Evolutionary conservation across 2,329 filamentous ascomycete species (phyloP), one percentile per base, ranked within the genome.

Genomic region (Allantophomopsis lycopodina): DNA sequence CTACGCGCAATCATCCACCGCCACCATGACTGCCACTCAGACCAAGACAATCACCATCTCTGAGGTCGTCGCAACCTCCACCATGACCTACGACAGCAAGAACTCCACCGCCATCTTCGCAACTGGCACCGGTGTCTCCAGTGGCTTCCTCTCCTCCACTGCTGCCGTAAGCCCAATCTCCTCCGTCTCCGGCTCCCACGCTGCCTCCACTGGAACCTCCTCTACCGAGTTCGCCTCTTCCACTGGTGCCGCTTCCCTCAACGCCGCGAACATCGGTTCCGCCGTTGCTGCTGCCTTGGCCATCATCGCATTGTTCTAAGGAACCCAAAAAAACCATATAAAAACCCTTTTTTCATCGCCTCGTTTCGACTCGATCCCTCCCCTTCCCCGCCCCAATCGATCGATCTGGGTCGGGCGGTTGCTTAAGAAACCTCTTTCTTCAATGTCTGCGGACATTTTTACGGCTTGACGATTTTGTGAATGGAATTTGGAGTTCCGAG

Each of bases 11-110:
- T 38, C 37, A 11, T 37, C 44, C n/a, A 48, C 64, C 34, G 62
- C 65, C 14, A 69, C 50, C 36, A 61, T 61, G 18, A 76, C 71
- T 32, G 60, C 61, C 40, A 66, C 64, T 35, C 50, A 67, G 49
- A 71, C 68, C 51, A 66, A 65, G 53, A 71, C 68, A 37, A 52
- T 70, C 54, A 72, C 65, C 35, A 64, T 75, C 44, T 63, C 64
- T 35, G 55, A 60, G 51, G 61, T 67, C 28, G 44, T 49, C 40
- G 49, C 57, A 42, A 60, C 58, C 39, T 57, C 60, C 36, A 62
- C 58, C 5, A 57, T 55, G 50, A 58, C 56, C 50, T 50, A 53
- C 55, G 20, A 50, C 11, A 40, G 50, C n/a, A 28, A 53, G 59
- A 36, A 53, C 60, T n/a, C 55, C 30, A 47, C 54, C 23, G 49